Evolutionary conservation across 108 stramenopile species (phyloP).

Genomic region (Discostella pseudostelligera): DNA sequence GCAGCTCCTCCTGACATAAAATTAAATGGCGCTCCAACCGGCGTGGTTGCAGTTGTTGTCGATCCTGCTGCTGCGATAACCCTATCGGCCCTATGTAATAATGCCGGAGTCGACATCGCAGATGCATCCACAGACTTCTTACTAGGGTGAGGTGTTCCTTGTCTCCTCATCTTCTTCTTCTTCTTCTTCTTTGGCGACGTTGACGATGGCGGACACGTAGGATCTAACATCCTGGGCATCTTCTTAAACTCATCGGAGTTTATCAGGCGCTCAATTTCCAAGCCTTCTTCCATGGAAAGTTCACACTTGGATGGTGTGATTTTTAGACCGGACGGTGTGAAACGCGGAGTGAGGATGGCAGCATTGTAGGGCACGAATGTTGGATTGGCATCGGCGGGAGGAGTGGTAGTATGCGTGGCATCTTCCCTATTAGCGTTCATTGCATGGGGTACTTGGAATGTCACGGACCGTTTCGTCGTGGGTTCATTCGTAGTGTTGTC

Average conservation of each 20-base stretch:
- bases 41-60: background rate
- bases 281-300: background rate
- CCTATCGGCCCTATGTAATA: conserved; percentile 3
- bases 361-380: background rate
- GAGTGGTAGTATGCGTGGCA: background rate
- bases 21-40: conserved; percentile 21
- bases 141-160: conserved; percentile 14
- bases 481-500: background rate
- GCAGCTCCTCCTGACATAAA: conserved; percentile 42
- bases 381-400: background rate
- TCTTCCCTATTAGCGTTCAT: background rate
- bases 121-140: conserved; percentile 5
- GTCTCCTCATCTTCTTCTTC: conserved; percentile 3
- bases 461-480: background rate
- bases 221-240: background rate
- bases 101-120: conserved; percentile 1
- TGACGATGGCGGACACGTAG: background rate
- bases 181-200: background rate
- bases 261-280: conserved; percentile 1
- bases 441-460: background rate
- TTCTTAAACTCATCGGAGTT: background rate
- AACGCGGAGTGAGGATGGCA: conserved; percentile 5
- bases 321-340: background rate
- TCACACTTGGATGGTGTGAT: conserved; percentile 10
- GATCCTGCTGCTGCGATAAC: background rate